Percentiles rank a stretch among this genome's conserved stretches.
Conservation (phyloP, 306 rosid species). For the Dalbergia cochinchinensis region DNA sequence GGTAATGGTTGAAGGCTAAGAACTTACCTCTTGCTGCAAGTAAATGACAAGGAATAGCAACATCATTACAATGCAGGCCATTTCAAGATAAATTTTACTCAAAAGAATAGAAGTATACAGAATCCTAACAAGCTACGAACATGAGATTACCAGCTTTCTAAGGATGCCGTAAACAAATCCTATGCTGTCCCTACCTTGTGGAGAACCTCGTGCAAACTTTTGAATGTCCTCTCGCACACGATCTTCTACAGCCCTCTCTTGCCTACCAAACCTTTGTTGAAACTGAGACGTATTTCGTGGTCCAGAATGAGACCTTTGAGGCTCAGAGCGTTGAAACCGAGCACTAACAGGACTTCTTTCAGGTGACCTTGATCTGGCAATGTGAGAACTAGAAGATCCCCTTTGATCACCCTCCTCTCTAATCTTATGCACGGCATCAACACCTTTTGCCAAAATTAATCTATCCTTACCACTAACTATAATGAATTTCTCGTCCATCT, state of each 20-base stretch:
- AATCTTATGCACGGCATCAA: conserved; percentile 93
- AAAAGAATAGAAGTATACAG: conserved; percentile 42
- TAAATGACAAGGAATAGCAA: conserved; percentile 67
- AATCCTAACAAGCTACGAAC: conserved; percentile 73
- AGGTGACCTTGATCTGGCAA: conserved; percentile 85
- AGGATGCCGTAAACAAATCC: conserved; percentile 78
- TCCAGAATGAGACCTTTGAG: conserved; percentile 79
- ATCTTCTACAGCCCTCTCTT: conserved; percentile 78
- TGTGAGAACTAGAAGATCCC: conserved; percentile 73
- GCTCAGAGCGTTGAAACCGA: conserved; percentile 79
- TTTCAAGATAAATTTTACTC: conserved; percentile 34
- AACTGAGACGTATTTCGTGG: conserved; percentile 69
- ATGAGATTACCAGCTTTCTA: conserved; percentile 80
- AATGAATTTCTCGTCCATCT: conserved; percentile 94
- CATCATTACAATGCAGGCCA: conserved; percentile 55
- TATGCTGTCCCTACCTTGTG: conserved; percentile 98
- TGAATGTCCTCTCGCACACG: conserved; percentile 76
- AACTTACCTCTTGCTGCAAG: conserved; percentile 99
- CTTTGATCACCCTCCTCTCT: conserved; percentile 83
- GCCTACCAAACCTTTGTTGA: conserved; percentile 86
- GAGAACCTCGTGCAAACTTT: conserved; percentile 82
- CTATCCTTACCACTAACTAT: conserved; percentile 96
- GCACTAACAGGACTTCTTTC: conserved; percentile 80
- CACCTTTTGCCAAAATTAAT: conserved; percentile 81
- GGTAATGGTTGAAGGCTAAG: conserved; percentile 81